Evolutionary conservation across 106 monocot species (phyloP), one percentile per base, ranked within the genome.

Genomic region (Acorus gramineus): DNA sequence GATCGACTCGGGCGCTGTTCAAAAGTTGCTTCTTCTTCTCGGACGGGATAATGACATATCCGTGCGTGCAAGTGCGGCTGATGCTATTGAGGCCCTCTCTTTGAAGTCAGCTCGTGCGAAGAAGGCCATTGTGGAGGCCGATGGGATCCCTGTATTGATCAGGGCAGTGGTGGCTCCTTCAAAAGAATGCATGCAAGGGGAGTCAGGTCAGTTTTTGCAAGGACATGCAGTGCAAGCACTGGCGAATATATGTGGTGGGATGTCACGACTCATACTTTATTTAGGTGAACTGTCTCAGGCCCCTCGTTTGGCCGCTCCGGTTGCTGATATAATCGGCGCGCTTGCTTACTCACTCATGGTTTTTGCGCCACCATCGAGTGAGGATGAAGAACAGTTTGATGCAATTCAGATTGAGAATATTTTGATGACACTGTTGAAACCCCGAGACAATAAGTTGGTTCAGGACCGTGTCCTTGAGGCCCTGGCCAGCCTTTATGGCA

Each of bases 161-260:
- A 82, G 80, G 46, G 82, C 90, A 14, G 75, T 82, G 43, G 79
- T 85, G 11, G 77, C 85, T 66, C 82, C 90, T 63, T 85, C 90
- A 10, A 82, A 85, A 69, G 85, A 90, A 63, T 83, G 80, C 65
- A 90, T 90, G 85, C 79, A 76, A 76, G 90, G 85, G 11, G 80
- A 78, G 49, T 77, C 90, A 47, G 75, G 82, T 55, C 72, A 78
- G 72, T 69, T 62, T 44, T 69, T 90, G 52, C 90, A 90, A 63
- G 66, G 66, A 46, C 77, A 78, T 80, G 79, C 85, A 4, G 70
- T 90, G 46, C 66, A 46, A 55, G 82, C 85, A 57, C 80, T 90
- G 59, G 73, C 77, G 44, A 85, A 90, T 69, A 83, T 90, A 4
- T 90, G 86, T 63, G 86, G 86, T n/a, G 71, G 90, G 44, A 83